These are phyloP conservation scores for Debaryomyces sp. DNA, from an alignment of 1,139 yeast species.

Conservation along the genomic window DNA sequence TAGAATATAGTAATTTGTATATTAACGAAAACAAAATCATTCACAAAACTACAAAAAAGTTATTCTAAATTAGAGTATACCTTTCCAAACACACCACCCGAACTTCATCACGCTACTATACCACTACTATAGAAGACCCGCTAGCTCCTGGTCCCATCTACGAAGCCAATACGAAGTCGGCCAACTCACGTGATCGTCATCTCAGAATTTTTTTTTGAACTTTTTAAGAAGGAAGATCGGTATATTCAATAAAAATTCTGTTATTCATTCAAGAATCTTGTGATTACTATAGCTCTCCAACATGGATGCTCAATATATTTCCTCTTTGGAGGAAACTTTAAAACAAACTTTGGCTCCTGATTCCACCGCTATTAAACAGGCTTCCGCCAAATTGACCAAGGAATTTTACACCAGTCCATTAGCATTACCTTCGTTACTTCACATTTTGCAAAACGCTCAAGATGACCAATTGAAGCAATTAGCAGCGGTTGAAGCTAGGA, in stretches of 20 bases:
- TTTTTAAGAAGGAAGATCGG: background rate
- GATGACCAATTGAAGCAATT: conserved; percentile 72
- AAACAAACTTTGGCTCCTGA: conserved; percentile 76
- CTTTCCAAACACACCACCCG: background rate
- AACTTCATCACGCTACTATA: background rate
- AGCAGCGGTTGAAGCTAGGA: conserved; percentile 95
- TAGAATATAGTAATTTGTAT: background rate
- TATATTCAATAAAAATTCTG: conserved; percentile 2
- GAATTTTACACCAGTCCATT: conserved; percentile 74
- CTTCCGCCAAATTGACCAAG: conserved; percentile 72
- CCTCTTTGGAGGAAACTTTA: conserved; percentile 77
- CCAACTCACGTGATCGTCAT: conserved; percentile 10
- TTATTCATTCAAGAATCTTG: conserved; percentile 2
- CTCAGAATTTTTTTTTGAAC: conserved; percentile 10
- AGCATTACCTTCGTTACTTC: conserved; percentile 81
- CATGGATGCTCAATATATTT: conserved; percentile 72
- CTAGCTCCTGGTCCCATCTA: background rate
- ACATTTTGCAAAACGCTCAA: conserved; percentile 69
- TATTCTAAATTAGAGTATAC: background rate
- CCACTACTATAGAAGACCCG: background rate
- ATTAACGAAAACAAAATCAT: background rate
- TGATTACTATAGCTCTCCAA: background rate
- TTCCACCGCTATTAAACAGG: conserved; percentile 77
- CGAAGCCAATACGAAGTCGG: background rate
- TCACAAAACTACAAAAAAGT: background rate